Evolutionary conservation across 306 rosid genomes (phyloP).

Genomic region (Vigna unguiculata): DNA sequence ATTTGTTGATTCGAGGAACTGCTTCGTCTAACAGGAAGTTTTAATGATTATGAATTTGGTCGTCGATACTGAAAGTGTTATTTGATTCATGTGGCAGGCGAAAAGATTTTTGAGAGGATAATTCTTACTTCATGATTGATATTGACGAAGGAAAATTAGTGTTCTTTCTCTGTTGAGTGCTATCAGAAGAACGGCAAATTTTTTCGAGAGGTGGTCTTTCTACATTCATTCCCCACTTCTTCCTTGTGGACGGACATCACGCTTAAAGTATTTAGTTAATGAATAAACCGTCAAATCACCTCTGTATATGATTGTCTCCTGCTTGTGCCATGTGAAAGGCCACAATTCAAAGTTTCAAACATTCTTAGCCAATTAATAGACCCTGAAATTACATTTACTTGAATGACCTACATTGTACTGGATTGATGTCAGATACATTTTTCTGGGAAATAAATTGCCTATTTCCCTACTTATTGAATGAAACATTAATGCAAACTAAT

Average conservation of each 20-base stretch:
- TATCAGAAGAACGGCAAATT: slow-evolving; percentile 40
- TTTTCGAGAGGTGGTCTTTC: slow-evolving; percentile 16
- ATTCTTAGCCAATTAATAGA: slow-evolving; percentile 38
- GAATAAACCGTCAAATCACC: slow-evolving; percentile 4
- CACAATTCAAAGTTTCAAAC: neutral
- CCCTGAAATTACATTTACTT: slow-evolving; percentile 36
- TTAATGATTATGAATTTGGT: slow-evolving; percentile 34
- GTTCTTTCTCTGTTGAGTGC: slow-evolving; percentile 30
- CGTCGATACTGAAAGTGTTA: slow-evolving; percentile 39
- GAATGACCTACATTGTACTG: slow-evolving; percentile 22
- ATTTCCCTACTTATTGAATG: slow-evolving; percentile 40
- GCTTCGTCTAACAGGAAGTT: slow-evolving; percentile 21
- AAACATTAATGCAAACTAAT: slow-evolving; percentile 10
- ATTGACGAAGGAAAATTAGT: slow-evolving; percentile 34
- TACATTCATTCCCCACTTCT: slow-evolving; percentile 33
- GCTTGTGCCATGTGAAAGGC: slow-evolving; percentile 20
- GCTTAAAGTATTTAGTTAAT: slow-evolving; percentile 30
- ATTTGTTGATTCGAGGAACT: slow-evolving; percentile 22
- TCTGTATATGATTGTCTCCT: neutral
- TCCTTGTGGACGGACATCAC: slow-evolving; percentile 35
- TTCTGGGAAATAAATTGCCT: slow-evolving; percentile 39
- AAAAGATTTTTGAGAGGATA: slow-evolving; percentile 60
- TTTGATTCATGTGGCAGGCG: slow-evolving; percentile 59
- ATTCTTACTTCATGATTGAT: slow-evolving; percentile 39
- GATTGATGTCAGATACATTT: slow-evolving; percentile 28